Base-by-base conservation (phyloP, 768 basidiomycete species). In the Calocybe gangraenosa region DNA sequence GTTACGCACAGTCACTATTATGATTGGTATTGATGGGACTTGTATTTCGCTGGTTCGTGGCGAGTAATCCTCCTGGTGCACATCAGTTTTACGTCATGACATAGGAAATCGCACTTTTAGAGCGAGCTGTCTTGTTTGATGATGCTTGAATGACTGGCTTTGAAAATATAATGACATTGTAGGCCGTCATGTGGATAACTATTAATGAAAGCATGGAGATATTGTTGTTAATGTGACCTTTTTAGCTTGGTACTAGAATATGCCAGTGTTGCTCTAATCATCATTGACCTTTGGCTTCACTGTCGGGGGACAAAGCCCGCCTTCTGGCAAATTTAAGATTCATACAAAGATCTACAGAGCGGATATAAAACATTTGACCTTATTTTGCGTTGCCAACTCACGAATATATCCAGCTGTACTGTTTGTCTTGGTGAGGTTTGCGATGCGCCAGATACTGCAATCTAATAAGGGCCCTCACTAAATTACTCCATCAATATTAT, bases 191-290 rank as follows among this genome's bases (percentile, higher is more conserved):
- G 38, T 39, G 39, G 39, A 40, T 40, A 13, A 40, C 20, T 10
- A 40, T 13, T 14, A 18, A 9, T 10, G n/a, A 28, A 3, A 4
- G 10, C 15, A 11, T 40, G 17, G n/a, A 14, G 21, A 21, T 2
- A 2, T 5, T 39, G 37, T 3, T 11, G 19, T n/a, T n/a, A 15
- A 23, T 3, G 22, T 10, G 38, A 7, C 13, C 9, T 21, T 23
- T 37, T 28, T 23, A 57, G 55, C 32, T 35, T 57, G 20, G 30
- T 30, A 5, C 32, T 57, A 18, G 56, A 57, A 38, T 54, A 39
- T n/a, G 35, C 46, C 13, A 48, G 42, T 18, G 54, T 57, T 44
- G 40, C 14, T 11, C 47, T 57, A 14, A 51, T 53, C 2, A 2
- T 52, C 15, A 23, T 39, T 23, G 48, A 46, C 25, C 37, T 52